phyloP scores from a whole-genome alignment of 2,329 filamentous ascomycete species.

The Periconia sp. region DNA sequence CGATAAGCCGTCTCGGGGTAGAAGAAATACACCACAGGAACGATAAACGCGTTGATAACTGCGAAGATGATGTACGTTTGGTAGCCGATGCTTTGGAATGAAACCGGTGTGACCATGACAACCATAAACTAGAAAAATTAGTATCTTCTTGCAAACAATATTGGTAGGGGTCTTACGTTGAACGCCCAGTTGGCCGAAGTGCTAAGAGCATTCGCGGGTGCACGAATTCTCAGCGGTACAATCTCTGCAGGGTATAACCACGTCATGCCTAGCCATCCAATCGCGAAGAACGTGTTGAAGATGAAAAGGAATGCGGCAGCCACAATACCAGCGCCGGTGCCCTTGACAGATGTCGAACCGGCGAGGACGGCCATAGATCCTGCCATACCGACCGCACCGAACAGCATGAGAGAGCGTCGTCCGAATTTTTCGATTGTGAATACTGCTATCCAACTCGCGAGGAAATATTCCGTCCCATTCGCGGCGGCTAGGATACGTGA shows the following conservation, averaged over 20 bases:
- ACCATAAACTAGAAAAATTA: slow-evolving; percentile 60
- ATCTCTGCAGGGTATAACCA: slow-evolving; percentile 73
- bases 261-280: slow-evolving; percentile 78
- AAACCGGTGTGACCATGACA: slow-evolving; percentile 69
- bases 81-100: slow-evolving; percentile 61
- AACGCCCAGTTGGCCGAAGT: slow-evolving; percentile 90
- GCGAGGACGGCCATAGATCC: slow-evolving; percentile 38
- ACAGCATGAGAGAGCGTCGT: slow-evolving; percentile 43
- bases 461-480: slow-evolving; percentile 46
- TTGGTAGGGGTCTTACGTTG: slow-evolving; percentile 38
- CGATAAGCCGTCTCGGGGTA: slow-evolving; percentile 65
- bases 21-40: slow-evolving; percentile 64
- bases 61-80: slow-evolving; percentile 66
- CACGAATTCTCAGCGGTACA: slow-evolving; percentile 85
- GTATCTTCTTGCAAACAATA: background rate
- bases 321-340: slow-evolving; percentile 37
- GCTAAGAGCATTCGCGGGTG: slow-evolving; percentile 83
- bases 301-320: slow-evolving; percentile 77
- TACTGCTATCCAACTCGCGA: slow-evolving; percentile 44
- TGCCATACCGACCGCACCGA: slow-evolving; percentile 43
- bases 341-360: slow-evolving; percentile 28
- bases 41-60: slow-evolving; percentile 56
- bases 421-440: slow-evolving; percentile 46
- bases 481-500: slow-evolving; percentile 44
- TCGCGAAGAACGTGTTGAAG: slow-evolving; percentile 90